These are phyloP conservation scores for Ambrosiella beaveri DNA, from an alignment of 2,329 filamentous ascomycete species.

Conservation along the genomic window DNA sequence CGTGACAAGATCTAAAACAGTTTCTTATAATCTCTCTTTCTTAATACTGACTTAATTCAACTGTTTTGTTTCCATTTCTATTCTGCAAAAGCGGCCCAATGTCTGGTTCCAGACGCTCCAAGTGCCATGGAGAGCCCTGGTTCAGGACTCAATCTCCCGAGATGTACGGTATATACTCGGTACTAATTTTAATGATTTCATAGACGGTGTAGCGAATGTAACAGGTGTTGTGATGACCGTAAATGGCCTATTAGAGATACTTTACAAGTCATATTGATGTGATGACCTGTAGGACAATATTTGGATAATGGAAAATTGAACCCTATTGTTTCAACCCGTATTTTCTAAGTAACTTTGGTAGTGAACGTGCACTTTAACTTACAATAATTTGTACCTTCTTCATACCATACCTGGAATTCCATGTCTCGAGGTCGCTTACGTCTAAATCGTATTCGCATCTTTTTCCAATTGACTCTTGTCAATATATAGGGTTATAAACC, in stretches of 20 bases:
- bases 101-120: too few species aligned
- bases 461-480: not conserved
- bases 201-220: conserved; percentile 2
- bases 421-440: too few species aligned
- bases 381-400: too few species aligned
- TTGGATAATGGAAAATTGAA: too few species aligned
- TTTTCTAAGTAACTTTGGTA: not conserved
- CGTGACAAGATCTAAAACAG: conserved; percentile 22
- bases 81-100: not conserved
- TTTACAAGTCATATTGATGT: not conserved
- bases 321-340: too few species aligned
- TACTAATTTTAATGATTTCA: conserved; percentile 1
- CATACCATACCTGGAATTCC: too few species aligned
- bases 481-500: not conserved
- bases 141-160: not conserved
- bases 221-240: too few species aligned
- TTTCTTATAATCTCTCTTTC: not conserved
- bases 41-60: not conserved
- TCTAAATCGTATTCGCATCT: conserved; percentile 7
- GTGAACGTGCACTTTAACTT: not conserved
- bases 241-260: too few species aligned
- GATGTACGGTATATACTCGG: conserved; percentile 9
- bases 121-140: too few species aligned
- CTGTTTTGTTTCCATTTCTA: conserved; percentile 1
- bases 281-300: too few species aligned